Evolutionary conservation across 129 eudicot species (phyloP).

Genomic region (Flaveria brownii): DNA sequence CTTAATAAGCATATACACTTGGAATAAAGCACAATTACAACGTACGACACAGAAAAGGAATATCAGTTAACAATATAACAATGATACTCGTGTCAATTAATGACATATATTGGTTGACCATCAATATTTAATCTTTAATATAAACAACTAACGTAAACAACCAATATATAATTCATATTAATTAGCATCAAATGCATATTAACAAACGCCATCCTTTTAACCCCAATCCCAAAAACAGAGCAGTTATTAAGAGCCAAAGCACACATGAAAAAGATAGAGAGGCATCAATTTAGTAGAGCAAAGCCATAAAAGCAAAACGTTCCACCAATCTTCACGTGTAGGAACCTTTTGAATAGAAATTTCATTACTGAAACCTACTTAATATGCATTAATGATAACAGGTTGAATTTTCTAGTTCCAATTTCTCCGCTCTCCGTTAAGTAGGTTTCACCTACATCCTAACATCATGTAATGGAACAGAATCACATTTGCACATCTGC

Average conservation of each 20-base stretch:
- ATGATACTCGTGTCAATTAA: slow-evolving; percentile 1
- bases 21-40: neutral
- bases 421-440: slow-evolving; percentile 1
- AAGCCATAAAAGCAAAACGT: slow-evolving; percentile 1
- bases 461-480: slow-evolving; percentile 7
- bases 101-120: neutral
- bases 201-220: neutral
- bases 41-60: neutral
- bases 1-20: neutral
- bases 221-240: neutral
- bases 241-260: neutral
- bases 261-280: neutral
- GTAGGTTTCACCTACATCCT: slow-evolving; percentile 7
- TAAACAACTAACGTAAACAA: neutral
- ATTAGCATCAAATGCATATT: neutral
- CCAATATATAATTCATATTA: neutral
- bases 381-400: neutral
- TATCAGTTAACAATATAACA: slow-evolving; percentile 8
- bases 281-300: neutral
- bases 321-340: neutral
- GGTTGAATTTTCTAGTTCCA: neutral
- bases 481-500: slow-evolving; percentile 2
- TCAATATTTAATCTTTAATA: neutral
- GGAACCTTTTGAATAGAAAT: neutral
- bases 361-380: neutral